Evolutionary conservation across 2,329 filamentous ascomycete genomes (phyloP), one percentile per base, ranked within the genome.

Genomic region (Myriosclerotinia curreyana): DNA sequence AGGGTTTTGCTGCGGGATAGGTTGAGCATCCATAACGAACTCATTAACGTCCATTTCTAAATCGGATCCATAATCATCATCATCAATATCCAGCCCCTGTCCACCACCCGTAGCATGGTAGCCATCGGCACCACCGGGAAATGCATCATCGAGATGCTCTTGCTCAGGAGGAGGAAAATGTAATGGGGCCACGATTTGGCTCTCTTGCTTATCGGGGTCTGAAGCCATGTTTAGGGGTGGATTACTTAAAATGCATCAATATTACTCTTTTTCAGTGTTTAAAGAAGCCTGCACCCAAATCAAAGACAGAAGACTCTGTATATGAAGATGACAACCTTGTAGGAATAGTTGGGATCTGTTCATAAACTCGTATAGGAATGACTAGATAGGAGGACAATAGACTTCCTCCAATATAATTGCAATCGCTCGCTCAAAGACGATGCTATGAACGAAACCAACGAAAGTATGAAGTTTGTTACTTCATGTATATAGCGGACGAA

Each of bases 131-230:
- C n/a, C 25, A 1, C n/a, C 17, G 14, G 31, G 42, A 25, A 51
- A 49, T 25, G 14, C 46, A 34, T 63, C 20, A 5, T 63, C 44
- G 25, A 59, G 40, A n/a, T 34, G 50, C 6, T 17, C 7, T 48
- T 63, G 36, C 8, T 44, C 52, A 8, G 44, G 25, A 20, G 59
- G 49, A 17, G 38, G 55, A 34, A 44, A 40, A 42, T 51, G 31
- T 20, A 52, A n/a, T 11, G 49, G 49, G 15, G 11, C 36, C 25
- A 63, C n/a, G 44, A 66, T 38, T 38, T 69, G 66, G 46, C 66
- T 69, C 50, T 69, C 68, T 22, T 62, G 60, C 49, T 65, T 64
- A 3, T 42, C 56, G 17, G 20, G 38, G 22, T 36, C 50, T 55
- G 54, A 54, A 51, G 36, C 61, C 61, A 63, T 63, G 14, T 17